Percentiles rank a stretch among this genome's conserved stretches.
phyloP scores from a whole-genome alignment of 352 stramenopile genomes.

The Globisporangium abappressorium region DNA sequence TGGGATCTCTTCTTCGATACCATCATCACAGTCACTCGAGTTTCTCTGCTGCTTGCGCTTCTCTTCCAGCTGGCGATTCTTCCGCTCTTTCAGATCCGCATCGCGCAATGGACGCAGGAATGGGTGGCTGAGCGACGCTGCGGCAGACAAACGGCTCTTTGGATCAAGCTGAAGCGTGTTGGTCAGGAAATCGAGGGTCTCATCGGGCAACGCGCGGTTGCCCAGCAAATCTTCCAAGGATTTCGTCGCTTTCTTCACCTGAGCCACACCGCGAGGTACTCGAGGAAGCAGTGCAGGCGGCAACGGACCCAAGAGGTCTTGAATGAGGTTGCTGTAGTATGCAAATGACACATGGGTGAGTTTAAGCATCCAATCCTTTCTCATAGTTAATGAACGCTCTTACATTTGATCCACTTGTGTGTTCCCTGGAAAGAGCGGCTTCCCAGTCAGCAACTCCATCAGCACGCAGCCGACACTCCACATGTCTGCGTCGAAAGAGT shows the following conservation, averaged over 20 bases:
- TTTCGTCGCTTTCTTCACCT: conserved; percentile 36
- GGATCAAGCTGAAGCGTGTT: conserved; percentile 65
- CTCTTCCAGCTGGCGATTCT: conserved; percentile 42
- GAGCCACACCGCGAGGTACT: conserved; percentile 48
- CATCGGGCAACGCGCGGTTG: conserved; percentile 40
- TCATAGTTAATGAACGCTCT: background rate
- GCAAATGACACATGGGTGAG: conserved; percentile 2
- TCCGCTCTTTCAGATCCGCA: conserved; percentile 38
- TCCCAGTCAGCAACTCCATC: conserved; percentile 71
- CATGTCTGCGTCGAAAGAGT: conserved; percentile 81
- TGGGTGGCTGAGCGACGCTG: conserved; percentile 48
- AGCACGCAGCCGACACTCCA: conserved; percentile 81
- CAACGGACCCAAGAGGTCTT: conserved; percentile 61
- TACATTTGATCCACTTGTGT: conserved; percentile 83
- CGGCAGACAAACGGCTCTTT: conserved; percentile 46
- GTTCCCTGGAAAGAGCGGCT: conserved; percentile 69
- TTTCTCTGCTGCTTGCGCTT: conserved; percentile 22
- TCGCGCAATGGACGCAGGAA: conserved; percentile 58
- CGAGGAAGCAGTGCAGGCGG: conserved; percentile 35
- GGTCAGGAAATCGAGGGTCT: conserved; percentile 65
- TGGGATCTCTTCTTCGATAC: conserved; percentile 80
- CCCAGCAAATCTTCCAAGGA: conserved; percentile 46
- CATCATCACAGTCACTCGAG: conserved; percentile 38
- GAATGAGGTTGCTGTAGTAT: conserved; percentile 61
- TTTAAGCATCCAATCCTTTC: background rate